These are phyloP conservation scores for Marsdenia floribunda DNA, from an alignment of 257 asterid species.

Conservation along the genomic window DNA sequence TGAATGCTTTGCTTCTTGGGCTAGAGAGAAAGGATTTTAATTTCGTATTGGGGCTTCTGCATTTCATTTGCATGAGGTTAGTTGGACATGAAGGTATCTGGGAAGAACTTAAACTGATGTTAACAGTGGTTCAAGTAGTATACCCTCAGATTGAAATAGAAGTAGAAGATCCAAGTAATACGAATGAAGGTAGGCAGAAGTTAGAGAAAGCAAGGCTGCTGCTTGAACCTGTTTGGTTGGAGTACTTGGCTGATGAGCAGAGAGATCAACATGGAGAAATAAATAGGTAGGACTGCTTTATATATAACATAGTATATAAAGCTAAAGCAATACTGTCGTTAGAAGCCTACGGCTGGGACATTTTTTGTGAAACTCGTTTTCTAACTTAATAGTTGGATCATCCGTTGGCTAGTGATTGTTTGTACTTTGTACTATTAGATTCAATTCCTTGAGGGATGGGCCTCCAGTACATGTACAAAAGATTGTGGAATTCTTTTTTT, in stretches of 20 bases:
- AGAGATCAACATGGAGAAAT: slow-evolving; percentile 37
- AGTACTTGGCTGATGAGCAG: slow-evolving; percentile 29
- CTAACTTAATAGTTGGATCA: too few relatives aligned
- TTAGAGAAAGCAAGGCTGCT: slow-evolving; percentile 44
- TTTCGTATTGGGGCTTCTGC: slow-evolving; percentile 52
- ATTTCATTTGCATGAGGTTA: slow-evolving; percentile 57
- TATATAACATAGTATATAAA: neutral
- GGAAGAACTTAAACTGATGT: slow-evolving; percentile 49
- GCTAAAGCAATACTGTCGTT: too few relatives aligned
- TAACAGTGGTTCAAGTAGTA: slow-evolving; percentile 35
- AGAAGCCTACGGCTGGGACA: too few relatives aligned
- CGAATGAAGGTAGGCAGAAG: slow-evolving; percentile 35
- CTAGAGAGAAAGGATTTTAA: slow-evolving; percentile 46
- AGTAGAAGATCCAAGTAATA: slow-evolving; percentile 25
- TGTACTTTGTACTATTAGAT: too few relatives aligned
- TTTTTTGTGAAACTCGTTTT: too few relatives aligned
- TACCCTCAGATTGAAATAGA: slow-evolving; percentile 40
- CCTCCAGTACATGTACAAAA: too few relatives aligned
- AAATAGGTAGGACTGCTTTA: slow-evolving; percentile 4
- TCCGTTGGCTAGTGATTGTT: too few relatives aligned
- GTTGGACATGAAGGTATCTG: slow-evolving; percentile 43
- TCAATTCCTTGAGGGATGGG: neutral
- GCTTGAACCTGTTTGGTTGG: slow-evolving; percentile 62
- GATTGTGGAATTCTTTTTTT: too few relatives aligned
- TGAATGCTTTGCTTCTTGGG: slow-evolving; percentile 40